Conservation (phyloP, 2,329 filamentous ascomycete species). For the Thelonectria discophora region DNA sequence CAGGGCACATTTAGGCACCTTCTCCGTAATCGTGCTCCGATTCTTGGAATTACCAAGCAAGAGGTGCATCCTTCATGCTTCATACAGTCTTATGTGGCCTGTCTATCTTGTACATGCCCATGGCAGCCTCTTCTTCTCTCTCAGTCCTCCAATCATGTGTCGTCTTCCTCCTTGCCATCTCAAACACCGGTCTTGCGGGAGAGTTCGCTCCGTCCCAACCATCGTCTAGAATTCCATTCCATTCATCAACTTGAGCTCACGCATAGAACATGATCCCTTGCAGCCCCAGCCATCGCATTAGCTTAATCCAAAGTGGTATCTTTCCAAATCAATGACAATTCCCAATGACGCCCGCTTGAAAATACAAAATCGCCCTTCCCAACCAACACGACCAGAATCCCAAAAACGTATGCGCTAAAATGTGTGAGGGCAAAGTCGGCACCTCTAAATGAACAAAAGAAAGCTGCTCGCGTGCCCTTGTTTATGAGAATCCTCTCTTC, state of each 20-base stretch:
- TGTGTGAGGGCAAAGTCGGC: not conserved
- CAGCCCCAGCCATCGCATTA: constrained; percentile 21
- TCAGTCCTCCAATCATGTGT: not conserved
- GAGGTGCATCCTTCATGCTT: constrained; percentile 5
- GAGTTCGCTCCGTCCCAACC: constrained; percentile 14
- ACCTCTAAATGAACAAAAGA: not conserved
- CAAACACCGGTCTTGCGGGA: constrained; percentile 20
- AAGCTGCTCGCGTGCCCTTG: not conserved
- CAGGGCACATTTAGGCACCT: constrained; percentile 5
- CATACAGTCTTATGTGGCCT: constrained; percentile 7
- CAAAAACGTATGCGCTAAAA: constrained; percentile 10
- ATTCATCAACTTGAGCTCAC: constrained; percentile 5
- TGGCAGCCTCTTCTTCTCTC: not conserved
- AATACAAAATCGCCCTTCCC: constrained; percentile 25
- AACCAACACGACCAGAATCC: constrained; percentile 10
- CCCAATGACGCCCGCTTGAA: constrained; percentile 16
- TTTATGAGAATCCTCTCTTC: not conserved
- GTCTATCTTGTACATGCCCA: not conserved
- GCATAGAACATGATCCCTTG: constrained; percentile 1
- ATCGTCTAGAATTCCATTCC: constrained; percentile 6
- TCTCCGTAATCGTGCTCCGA: constrained; percentile 19
- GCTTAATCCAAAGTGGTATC: constrained; percentile 33
- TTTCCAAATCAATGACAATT: constrained; percentile 18
- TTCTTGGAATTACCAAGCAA: not conserved
- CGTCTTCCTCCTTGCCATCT: not conserved